Base-by-base conservation (phyloP, 2,329 filamentous ascomycete species). In the Ceratocystis alfenasii region DNA sequence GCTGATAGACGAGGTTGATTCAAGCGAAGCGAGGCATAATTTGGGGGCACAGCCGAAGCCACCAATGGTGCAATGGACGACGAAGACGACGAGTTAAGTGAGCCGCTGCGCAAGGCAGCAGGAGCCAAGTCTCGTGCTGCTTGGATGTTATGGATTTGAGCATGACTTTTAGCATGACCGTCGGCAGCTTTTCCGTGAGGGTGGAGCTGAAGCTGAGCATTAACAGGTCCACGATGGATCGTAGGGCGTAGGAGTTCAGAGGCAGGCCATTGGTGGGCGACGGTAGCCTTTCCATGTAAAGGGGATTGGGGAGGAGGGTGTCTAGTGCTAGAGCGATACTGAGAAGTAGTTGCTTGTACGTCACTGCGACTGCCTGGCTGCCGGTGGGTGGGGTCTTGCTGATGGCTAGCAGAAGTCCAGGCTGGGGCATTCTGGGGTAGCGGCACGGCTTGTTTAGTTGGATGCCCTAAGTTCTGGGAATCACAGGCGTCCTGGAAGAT, bases 1-100 rank as follows among this genome's bases (percentile, higher is more conserved):
- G 74, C 75, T 63, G 78, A 77, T 65, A 76, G 71, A 63, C 78
- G 76, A 63, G 76, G 74, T 10, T 36, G 28, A 30, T 65, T 65
- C 33, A 65, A 25, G 5, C 66, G 60, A 4, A 59, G 33, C 5
- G 61, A 46, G 0, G 66, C 64, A 36, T 59, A 36, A 7, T 20
- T 45, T 4, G 41, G 41, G 5, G 64, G 63, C 10, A 68, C 30
- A 10, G 45, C 28, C 2, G 63, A 60, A 7, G 55, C 30, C 6
- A 53, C 53, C 30, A 46, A 8, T 12, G 30, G 15, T 15, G 62
- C 28, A 25, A 53, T 63, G 1, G 62, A 64, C 22, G 36, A 53
- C 46, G 62, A 64, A 5, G 62, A 64, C 0, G 62, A 33, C 30
- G 55, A 59, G 28, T 15, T 59, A n/a, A 59, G 5, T 5, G 55